Conservation (phyloP, 495 filamentous ascomycete genomes). For the Daldinia decipiens region DNA sequence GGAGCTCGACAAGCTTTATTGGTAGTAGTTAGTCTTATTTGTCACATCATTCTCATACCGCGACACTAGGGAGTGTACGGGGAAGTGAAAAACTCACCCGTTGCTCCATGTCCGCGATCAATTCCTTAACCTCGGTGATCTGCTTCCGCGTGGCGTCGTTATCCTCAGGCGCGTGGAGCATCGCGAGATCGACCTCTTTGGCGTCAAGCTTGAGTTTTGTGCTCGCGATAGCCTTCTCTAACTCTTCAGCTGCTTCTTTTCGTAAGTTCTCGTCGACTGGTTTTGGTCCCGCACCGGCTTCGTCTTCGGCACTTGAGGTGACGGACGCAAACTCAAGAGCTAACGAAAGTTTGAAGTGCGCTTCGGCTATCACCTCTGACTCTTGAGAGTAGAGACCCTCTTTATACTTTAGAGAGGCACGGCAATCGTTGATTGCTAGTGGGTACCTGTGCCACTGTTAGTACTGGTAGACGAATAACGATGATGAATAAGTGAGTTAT, state of each 20-base stretch:
- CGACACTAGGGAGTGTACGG: conserved; percentile 42
- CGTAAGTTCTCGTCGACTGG: conserved; percentile 74
- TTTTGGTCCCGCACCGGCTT: conserved; percentile 43
- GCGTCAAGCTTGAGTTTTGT: conserved; percentile 77
- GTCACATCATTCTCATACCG: conserved; percentile 14
- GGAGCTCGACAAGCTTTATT: conserved; percentile 76
- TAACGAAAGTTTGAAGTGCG: conserved; percentile 93
- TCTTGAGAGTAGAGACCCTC: conserved; percentile 78
- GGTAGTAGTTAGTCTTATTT: conserved; percentile 35
- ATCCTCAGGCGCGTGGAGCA: conserved; percentile 62
- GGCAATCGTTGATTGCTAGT: conserved; percentile 82
- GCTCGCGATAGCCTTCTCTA: conserved; percentile 84
- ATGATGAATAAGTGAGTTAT: neutral
- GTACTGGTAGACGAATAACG: conserved; percentile 16
- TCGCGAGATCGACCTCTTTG: conserved; percentile 72
- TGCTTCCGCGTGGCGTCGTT: conserved; percentile 69
- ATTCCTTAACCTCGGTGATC: conserved; percentile 85
- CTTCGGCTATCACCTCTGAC: conserved; percentile 87
- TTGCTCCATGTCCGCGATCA: conserved; percentile 88
- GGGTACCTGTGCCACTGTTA: conserved; percentile 65
- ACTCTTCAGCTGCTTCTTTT: conserved; percentile 77
- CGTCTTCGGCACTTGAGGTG: conserved; percentile 67
- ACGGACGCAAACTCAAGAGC: conserved; percentile 92
- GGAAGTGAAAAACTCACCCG: conserved; percentile 62
- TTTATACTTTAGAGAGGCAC: conserved; percentile 78